Evolutionary conservation across 2,329 filamentous ascomycete species (phyloP), one percentile per base, ranked within the genome.

Genomic region (Arthrobotrys entomopaga): DNA sequence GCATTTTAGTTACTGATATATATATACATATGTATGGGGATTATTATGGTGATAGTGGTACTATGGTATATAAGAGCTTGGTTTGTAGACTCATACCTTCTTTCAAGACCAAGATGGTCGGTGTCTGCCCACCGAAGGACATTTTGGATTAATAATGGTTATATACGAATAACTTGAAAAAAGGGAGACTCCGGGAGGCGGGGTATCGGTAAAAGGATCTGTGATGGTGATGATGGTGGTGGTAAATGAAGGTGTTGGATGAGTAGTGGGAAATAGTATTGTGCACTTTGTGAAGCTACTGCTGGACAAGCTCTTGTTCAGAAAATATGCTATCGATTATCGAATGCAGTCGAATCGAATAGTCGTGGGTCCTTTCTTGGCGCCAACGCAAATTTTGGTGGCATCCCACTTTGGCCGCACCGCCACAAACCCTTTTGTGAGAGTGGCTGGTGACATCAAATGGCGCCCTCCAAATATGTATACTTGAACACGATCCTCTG

Each of bases 101-200:
- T 86, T 95, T 96, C 81, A 98, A 88, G 85, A 98, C 93, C 83
- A 98, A 92, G 82, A 97, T 97, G 80, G 94, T 97, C 82, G 94
- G 94, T 82, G 94, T 95, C 84, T 97, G 94, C 82, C 93, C 93
- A 85, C 92, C 92, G 85, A 97, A 97, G 82, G 93, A 96, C 93
- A 97, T 97, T 79, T 76, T 85, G 80, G 42, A 60, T 69, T 53
- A 46, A 20, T 48, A 16, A 29, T 52, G 26, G 29, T 49, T n/a
- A 19, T 20, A 50, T 19, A 50, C 46, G 16, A 10, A 34, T 34
- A 34, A 6, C 29, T 34, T 34, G 29, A 7, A 34, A 34, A n/a
- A 34, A 10, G 29, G 29, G 29, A 34, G 29, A 34, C 7, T 34
- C 29, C 10, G 10, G 29, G 10, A 6, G 29, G 46, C 46, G 29